Percentiles rank a stretch among this genome's conserved stretches.
These are phyloP conservation scores for Fusarium secorum DNA, from an alignment of 2,329 filamentous ascomycete genomes.

Conservation along the genomic window DNA sequence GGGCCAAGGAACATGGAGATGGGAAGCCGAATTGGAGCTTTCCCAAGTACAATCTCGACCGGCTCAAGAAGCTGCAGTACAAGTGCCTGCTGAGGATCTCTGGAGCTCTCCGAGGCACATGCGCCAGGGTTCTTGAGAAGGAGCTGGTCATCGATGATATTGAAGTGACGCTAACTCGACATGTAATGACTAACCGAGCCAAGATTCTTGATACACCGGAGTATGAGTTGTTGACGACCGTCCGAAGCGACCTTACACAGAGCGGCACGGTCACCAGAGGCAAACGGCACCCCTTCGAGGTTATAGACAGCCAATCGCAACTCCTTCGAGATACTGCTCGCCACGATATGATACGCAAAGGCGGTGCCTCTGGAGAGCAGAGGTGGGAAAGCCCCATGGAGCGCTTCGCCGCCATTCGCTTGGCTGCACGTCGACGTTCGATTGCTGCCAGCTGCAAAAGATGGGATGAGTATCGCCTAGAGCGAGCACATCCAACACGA, in stretches of 20 bases:
- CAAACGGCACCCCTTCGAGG: neutral
- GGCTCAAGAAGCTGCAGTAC: neutral
- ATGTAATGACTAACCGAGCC: neutral
- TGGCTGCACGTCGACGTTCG: too few relatives aligned
- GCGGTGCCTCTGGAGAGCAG: too few relatives aligned
- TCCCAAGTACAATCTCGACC: neutral
- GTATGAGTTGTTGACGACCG: neutral
- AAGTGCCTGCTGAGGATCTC: neutral
- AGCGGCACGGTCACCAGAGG: neutral
- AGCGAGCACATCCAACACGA: too few relatives aligned
- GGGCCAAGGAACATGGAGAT: neutral
- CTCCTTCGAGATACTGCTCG: neutral
- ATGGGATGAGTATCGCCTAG: too few relatives aligned
- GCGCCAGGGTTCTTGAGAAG: neutral
- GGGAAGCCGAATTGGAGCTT: neutral
- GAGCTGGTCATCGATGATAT: neutral
- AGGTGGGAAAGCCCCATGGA: too few relatives aligned
- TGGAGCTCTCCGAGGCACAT: neutral
- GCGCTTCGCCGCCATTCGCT: too few relatives aligned
- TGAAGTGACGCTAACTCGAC: neutral
- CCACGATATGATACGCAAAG: neutral
- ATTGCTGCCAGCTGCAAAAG: too few relatives aligned
- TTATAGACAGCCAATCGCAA: neutral
- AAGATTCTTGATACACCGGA: neutral
- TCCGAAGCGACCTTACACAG: neutral